A percentile compares a stretch with the other conserved stretches of the same genome.
phyloP scores from a whole-genome alignment of 2,329 filamentous ascomycete genomes.

The Fusarium buxicola region DNA sequence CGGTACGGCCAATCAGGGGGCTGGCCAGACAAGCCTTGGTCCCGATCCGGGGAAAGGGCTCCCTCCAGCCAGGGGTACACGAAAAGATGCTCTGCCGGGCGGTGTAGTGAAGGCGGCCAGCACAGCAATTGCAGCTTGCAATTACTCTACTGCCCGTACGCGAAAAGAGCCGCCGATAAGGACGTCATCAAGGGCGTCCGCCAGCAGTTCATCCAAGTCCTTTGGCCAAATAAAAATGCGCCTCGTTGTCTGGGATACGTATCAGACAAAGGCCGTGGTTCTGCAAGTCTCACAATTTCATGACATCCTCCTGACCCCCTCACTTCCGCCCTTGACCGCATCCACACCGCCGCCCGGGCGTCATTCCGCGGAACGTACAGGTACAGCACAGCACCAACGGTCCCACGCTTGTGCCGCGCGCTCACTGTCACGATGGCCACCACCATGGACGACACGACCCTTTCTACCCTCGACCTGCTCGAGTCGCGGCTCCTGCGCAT shows the following conservation, averaged over 20 bases:
- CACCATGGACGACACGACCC: slow-evolving; percentile 63
- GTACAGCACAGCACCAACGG: slow-evolving; percentile 23
- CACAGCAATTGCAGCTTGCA: slow-evolving; percentile 1
- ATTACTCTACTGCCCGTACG: no score
- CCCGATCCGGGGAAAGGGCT: slow-evolving; percentile 26
- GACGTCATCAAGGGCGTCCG: no score
- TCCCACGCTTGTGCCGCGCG: slow-evolving; percentile 29
- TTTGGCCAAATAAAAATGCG: neutral
- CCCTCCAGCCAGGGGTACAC: slow-evolving; percentile 2
- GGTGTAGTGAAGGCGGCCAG: neutral
- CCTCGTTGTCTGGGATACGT: slow-evolving; percentile 13
- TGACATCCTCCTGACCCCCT: slow-evolving; percentile 44
- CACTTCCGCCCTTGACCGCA: slow-evolving; percentile 40
- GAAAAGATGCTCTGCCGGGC: slow-evolving; percentile 16
- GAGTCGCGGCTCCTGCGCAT: slow-evolving; percentile 69
- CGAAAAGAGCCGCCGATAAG: no score
- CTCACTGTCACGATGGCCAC: slow-evolving; percentile 47
- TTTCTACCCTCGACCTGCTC: slow-evolving; percentile 67
- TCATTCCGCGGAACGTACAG: slow-evolving; percentile 20
- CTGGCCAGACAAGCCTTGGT: slow-evolving; percentile 18
- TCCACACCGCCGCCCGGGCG: slow-evolving; percentile 28
- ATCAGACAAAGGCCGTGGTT: slow-evolving; percentile 28
- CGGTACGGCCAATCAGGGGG: slow-evolving; percentile 17
- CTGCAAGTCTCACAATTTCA: slow-evolving; percentile 40
- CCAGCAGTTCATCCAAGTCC: neutral